Evolutionary conservation across 2,329 filamentous ascomycete genomes (phyloP), one percentile per base, ranked within the genome.

Genomic region (Camptophora hylomeconis): DNA sequence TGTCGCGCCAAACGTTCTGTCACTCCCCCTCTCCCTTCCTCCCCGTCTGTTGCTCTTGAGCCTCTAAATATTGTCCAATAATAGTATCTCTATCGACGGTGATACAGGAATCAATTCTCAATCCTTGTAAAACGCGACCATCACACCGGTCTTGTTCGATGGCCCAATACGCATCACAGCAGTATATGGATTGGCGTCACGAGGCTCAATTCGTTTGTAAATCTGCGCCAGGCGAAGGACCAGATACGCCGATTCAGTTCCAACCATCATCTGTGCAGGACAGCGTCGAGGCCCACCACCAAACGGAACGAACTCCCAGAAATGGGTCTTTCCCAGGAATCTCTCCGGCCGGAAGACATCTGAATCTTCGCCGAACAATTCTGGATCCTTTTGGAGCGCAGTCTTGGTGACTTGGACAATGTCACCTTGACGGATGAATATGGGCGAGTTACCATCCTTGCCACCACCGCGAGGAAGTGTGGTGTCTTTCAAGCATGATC

Each of bases 251-350:
- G 44, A 31, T 28, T 44, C 38, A 10, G 39, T 42, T 7, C 47
- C 28, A 19, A 45, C 45, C 34, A 45, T 46, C 15, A 46, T 38
- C 24, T 49, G 45, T 10, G 45, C 46, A 15, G 48, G 36, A 24
- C 44, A 49, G 13, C 45, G 45, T 16, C 44, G 31, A 2, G 45
- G 45, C 2, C 45, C 46, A 17, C 40, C 42, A 26, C 45, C 48
- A 40, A 47, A 53, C 17, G 41, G 46, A 16, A 42, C 36, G 35
- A 39, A 50, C 33, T 2, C 79, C 33, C 33, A 83, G 71, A 52
- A 79, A 81, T 45, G 80, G 78, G 15, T 79, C 61, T 21, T 78
- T 75, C 1, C 77, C 41, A 75, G 55, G 78, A 77, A 83, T 31
- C 78, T 63, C 23, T 80, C 75, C 1, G 79, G 79, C 34, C 59